phyloP scores from a whole-genome alignment of 805 yeast species.

The Saccharomycopsis guyanensis region DNA sequence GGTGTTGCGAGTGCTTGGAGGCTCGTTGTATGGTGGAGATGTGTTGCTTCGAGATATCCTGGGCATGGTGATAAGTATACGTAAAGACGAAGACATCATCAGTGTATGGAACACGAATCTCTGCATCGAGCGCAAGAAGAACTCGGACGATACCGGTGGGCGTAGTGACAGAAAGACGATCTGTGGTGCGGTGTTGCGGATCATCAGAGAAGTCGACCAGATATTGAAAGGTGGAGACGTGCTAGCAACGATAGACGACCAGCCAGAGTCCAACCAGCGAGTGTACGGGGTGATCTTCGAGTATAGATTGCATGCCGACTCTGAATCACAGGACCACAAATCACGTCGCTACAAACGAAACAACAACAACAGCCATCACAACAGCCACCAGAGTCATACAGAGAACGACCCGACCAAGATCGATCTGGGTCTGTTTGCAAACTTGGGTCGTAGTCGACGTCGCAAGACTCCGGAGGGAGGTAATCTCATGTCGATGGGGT shows the following conservation, averaged over 20 bases:
- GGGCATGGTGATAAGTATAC: constrained; percentile 52
- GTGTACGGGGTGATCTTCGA: constrained; percentile 40
- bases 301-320: constrained; percentile 39
- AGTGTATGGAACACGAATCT: constrained; percentile 55
- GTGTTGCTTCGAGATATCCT: constrained; percentile 37
- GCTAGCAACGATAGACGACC: constrained; percentile 26
- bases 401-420: constrained; percentile 2
- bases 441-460: constrained; percentile 18
- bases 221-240: constrained; percentile 33
- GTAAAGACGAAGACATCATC: constrained; percentile 52
- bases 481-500: constrained; percentile 16
- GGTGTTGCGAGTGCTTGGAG: constrained; percentile 43
- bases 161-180: constrained; percentile 39
- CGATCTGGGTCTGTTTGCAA: constrained; percentile 12
- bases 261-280: constrained; percentile 33
- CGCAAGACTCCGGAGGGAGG: constrained; percentile 4
- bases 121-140: constrained; percentile 26
- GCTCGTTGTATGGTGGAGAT: constrained; percentile 34
- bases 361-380: constrained; percentile 7
- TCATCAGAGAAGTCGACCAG: constrained; percentile 41
- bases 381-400: background rate
- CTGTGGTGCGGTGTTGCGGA: constrained; percentile 38
- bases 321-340: constrained; percentile 9
- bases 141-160: constrained; percentile 7
- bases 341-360: constrained; percentile 3